These are phyloP conservation scores for Phytophthora podocarpi DNA, from an alignment of 352 stramenopile genomes.

Conservation along the genomic window DNA sequence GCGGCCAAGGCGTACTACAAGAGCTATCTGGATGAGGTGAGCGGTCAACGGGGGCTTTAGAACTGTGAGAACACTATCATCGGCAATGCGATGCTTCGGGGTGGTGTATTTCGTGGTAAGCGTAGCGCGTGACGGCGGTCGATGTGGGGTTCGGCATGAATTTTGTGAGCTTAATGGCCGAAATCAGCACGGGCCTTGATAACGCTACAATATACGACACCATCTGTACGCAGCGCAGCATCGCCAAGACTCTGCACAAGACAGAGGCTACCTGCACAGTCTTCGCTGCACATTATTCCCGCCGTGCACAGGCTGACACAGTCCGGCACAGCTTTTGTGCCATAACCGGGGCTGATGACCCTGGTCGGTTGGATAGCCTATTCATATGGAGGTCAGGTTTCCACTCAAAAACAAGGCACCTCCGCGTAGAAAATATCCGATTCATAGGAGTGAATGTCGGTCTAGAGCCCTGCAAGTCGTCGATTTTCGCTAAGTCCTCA, in stretches of 20 bases:
- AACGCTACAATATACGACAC: slow-evolving; percentile 70
- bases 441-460: too few species aligned
- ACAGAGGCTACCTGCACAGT: slow-evolving; percentile 75
- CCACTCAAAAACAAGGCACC: too few species aligned
- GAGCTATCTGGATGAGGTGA: slow-evolving; percentile 43
- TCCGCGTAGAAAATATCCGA: too few species aligned
- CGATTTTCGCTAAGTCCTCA: too few species aligned
- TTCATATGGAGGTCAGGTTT: too few species aligned
- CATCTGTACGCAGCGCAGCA: slow-evolving; percentile 47
- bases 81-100: slow-evolving; percentile 63
- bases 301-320: too few species aligned
- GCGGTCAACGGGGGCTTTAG: slow-evolving; percentile 52
- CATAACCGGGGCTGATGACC: too few species aligned
- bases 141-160: slow-evolving; percentile 88
- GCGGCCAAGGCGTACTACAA: slow-evolving; percentile 32
- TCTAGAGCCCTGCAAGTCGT: too few species aligned
- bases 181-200: slow-evolving; percentile 73
- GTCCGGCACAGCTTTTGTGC: too few species aligned
- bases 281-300: too few species aligned
- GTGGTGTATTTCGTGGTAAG: slow-evolving; percentile 74
- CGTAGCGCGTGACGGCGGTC: slow-evolving; percentile 72
- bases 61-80: slow-evolving; percentile 68
- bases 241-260: slow-evolving; percentile 56
- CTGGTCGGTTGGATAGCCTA: too few species aligned
- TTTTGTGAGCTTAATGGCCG: slow-evolving; percentile 83